These are phyloP conservation scores for Leishmania mexicana DNA, from an alignment of 208 protist species.

Conservation along the genomic window DNA sequence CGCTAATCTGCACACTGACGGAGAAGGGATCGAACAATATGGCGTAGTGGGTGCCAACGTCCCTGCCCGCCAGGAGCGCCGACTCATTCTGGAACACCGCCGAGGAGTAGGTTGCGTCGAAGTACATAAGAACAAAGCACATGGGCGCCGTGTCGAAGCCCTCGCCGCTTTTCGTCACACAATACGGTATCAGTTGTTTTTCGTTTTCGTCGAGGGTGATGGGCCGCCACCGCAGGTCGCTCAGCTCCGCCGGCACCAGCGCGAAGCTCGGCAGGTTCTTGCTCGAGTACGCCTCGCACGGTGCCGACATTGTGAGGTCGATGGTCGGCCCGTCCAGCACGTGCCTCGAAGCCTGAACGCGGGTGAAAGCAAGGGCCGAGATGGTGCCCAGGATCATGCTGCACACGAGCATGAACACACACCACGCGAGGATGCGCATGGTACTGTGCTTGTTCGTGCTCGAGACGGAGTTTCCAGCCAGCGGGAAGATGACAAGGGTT, in stretches of 20 bases:
- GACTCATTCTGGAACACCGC: constrained; percentile 58
- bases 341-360: constrained; percentile 55
- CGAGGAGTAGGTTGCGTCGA: constrained; percentile 70
- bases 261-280: constrained; percentile 64
- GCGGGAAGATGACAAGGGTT: constrained; percentile 70
- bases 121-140: constrained; percentile 79
- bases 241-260: constrained; percentile 59
- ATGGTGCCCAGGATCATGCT: constrained; percentile 74
- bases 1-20: constrained; percentile 18
- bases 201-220: constrained; percentile 59
- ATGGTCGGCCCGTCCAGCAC: constrained; percentile 62
- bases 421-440: constrained; percentile 77
- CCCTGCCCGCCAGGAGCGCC: constrained; percentile 23
- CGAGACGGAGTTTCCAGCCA: constrained; percentile 43
- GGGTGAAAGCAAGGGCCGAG: constrained; percentile 68
- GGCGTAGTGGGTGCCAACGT: constrained; percentile 58
- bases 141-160: constrained; percentile 6
- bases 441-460: constrained; percentile 55
- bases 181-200: constrained; percentile 48
- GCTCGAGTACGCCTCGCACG: constrained; percentile 43
- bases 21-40: constrained; percentile 63
- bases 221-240: constrained; percentile 80
- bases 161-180: constrained; percentile 19
- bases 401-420: constrained; percentile 61
- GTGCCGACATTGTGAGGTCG: constrained; percentile 58